Percentiles rank a stretch among this genome's conserved stretches.
Conservation (phyloP, 208 protist genomes). For the Trypanosoma rangeli region DNA sequence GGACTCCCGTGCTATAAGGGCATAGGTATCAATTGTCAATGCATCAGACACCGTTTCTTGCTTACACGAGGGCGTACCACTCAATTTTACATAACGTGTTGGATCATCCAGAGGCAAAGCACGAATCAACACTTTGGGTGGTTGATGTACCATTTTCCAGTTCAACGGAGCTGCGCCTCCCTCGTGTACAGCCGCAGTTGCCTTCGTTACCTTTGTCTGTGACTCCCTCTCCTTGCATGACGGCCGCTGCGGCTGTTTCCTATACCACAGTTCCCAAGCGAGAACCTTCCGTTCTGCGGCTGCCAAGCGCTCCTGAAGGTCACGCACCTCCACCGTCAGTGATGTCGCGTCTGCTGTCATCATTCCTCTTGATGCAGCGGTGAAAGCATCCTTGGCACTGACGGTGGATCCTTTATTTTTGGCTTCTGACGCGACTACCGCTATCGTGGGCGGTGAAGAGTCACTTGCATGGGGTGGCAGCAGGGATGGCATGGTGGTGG, state of each 20-base stretch:
- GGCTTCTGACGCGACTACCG: not conserved
- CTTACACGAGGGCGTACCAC: not conserved
- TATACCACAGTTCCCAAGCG: conserved; percentile 69
- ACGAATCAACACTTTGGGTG: not conserved
- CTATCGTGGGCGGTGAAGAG: not conserved
- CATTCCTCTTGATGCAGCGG: not conserved
- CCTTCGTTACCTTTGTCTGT: not conserved
- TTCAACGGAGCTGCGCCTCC: not conserved
- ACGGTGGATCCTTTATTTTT: not conserved
- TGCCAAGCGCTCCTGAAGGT: conserved; percentile 35
- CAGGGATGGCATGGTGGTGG: not conserved
- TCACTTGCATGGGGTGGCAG: not conserved
- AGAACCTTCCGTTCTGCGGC: conserved; percentile 42
- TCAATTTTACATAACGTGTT: not conserved
- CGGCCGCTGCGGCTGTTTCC: not conserved
- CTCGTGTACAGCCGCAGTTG: not conserved
- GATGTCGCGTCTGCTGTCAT: not conserved
- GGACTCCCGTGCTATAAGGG: conserved; percentile 44
- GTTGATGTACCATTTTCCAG: not conserved
- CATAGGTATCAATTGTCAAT: conserved; percentile 27
- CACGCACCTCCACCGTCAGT: not conserved
- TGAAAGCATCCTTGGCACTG: not conserved
- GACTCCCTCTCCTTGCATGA: not conserved
- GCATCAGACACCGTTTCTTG: conserved; percentile 2
- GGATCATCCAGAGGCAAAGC: not conserved